Evolutionary conservation across 2,329 filamentous ascomycete species (phyloP).

Genomic region (Camptophora hylomeconis): DNA sequence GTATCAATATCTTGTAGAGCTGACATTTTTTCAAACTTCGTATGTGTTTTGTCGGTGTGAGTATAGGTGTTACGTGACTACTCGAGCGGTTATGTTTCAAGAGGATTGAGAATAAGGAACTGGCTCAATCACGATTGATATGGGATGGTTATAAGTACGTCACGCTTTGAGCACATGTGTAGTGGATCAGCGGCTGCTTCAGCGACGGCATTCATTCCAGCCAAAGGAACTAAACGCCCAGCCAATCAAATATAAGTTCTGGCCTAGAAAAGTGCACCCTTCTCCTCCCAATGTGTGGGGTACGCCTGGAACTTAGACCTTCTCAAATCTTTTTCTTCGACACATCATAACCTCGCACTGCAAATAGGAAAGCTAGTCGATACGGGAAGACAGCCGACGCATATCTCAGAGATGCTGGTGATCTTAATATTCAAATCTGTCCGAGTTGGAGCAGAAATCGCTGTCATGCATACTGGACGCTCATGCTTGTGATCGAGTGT

Average conservation of each 20-base stretch:
- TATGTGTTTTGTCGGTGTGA: not conserved
- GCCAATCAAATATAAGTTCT: slow-evolving; percentile 2
- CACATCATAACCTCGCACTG: too few relatives aligned
- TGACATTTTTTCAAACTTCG: too few relatives aligned
- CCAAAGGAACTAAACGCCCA: slow-evolving; percentile 3
- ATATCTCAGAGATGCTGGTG: too few relatives aligned
- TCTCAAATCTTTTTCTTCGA: too few relatives aligned
- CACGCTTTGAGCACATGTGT: slow-evolving; percentile 7
- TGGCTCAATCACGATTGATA: slow-evolving; percentile 4
- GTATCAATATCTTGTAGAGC: slow-evolving; percentile 59
- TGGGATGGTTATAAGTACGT: not conserved
- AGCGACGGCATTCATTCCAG: slow-evolving; percentile 1
- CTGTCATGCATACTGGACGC: too few relatives aligned
- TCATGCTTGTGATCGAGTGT: too few relatives aligned
- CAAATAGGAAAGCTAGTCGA: too few relatives aligned
- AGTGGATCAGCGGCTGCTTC: not conserved
- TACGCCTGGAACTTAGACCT: not conserved
- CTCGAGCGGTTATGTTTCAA: not conserved
- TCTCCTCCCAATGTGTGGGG: not conserved
- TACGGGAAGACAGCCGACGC: too few relatives aligned
- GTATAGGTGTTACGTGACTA: not conserved
- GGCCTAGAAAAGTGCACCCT: not conserved
- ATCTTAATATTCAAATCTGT: too few relatives aligned
- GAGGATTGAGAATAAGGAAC: slow-evolving; percentile 3
- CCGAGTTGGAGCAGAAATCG: too few relatives aligned